phyloP scores from a whole-genome alignment of 2,329 filamentous ascomycete genomes.

The Coniochaeta sp. region DNA sequence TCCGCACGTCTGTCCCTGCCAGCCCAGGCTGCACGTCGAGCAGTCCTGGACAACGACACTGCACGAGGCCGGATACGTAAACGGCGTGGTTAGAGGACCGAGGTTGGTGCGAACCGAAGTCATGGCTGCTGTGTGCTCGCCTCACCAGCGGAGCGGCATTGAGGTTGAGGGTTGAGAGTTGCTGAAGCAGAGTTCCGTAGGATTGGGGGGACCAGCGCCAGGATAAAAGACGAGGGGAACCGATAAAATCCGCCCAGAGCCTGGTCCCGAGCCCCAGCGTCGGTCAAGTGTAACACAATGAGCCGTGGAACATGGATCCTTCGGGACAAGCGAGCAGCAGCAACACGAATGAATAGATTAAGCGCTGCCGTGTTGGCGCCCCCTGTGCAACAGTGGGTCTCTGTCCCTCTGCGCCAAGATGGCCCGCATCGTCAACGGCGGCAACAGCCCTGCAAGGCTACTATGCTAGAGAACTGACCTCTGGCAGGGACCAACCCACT shows the following conservation, averaged over 20 bases:
- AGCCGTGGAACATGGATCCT: not conserved
- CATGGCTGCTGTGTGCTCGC: conserved; percentile 32
- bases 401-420: no score
- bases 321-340: not conserved
- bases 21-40: conserved; percentile 9
- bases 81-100: not conserved
- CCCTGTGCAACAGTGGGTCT: not conserved
- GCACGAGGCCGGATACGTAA: conserved; percentile 7
- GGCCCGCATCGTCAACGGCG: no score
- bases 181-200: not conserved
- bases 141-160: not conserved
- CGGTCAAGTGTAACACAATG: not conserved
- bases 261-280: not conserved
- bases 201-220: not conserved
- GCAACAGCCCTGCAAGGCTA: no score
- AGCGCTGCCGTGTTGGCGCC: not conserved
- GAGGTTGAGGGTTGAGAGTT: not conserved
- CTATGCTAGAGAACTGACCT: no score
- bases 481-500: no score
- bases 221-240: not conserved
- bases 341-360: not conserved
- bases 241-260: not conserved
- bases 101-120: conserved; percentile 25
- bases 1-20: conserved; percentile 13
- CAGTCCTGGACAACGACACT: conserved; percentile 9